phyloP scores from a whole-genome alignment of 371 early-diverging fungal genomes.

The Lichtheimia corymbifera region DNA sequence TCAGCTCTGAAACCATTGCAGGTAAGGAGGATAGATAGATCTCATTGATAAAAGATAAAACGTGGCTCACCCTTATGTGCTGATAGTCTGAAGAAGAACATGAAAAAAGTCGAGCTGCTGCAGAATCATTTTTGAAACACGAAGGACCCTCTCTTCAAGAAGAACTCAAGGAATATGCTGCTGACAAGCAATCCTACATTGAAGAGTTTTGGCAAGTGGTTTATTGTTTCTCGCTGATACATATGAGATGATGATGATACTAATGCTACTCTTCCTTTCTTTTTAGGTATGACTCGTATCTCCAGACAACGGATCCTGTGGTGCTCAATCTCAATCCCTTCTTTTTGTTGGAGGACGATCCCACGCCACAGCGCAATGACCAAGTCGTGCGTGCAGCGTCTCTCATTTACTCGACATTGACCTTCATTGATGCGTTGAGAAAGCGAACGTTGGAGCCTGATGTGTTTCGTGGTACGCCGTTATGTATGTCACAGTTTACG shows the following conservation, averaged over 20 bases:
- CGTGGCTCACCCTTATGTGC: background rate
- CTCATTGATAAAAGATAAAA: background rate
- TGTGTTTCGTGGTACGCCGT: constrained; percentile 62
- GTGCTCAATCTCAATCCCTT: constrained; percentile 56
- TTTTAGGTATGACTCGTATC: constrained; percentile 51
- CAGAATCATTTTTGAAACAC: constrained; percentile 70
- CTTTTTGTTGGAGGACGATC: constrained; percentile 56
- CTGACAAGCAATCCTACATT: constrained; percentile 56
- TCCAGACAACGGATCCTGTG: constrained; percentile 46
- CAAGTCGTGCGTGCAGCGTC: constrained; percentile 55
- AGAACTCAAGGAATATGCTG: constrained; percentile 67
- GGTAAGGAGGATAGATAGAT: constrained; percentile 28
- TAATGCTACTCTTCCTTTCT: background rate
- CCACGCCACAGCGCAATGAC: constrained; percentile 51
- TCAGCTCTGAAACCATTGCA: constrained; percentile 76
- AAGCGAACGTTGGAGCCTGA: constrained; percentile 63
- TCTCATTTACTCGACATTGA: constrained; percentile 53
- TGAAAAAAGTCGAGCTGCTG: constrained; percentile 58
- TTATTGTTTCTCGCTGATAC: constrained; percentile 3
- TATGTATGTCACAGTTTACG: constrained; percentile 70
- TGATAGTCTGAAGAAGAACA: constrained; percentile 59
- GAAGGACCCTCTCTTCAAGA: constrained; percentile 78
- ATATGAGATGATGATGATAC: background rate
- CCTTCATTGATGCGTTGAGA: constrained; percentile 49
- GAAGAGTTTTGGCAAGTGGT: constrained; percentile 55